These are phyloP conservation scores for Moniliophthora roreri DNA, from an alignment of 1,284 basidiomycete genomes.

Conservation along the genomic window DNA sequence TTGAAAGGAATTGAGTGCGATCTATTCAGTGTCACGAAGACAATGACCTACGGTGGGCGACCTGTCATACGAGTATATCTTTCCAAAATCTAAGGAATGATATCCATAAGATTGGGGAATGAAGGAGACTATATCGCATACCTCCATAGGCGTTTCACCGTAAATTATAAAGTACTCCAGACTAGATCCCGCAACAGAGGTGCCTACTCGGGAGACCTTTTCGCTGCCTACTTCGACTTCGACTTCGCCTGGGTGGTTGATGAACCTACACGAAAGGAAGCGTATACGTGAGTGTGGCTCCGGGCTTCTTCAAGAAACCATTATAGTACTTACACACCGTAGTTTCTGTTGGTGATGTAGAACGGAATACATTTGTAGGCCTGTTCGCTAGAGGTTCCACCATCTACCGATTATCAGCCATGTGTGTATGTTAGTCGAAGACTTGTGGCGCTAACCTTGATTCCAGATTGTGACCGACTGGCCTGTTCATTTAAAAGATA, in stretches of 20 bases:
- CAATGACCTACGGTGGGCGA: slow-evolving; percentile 50
- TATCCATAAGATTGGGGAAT: neutral
- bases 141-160: slow-evolving; percentile 61
- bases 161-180: slow-evolving; percentile 74
- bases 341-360: slow-evolving; percentile 68
- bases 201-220: slow-evolving; percentile 58
- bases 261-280: slow-evolving; percentile 40
- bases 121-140: slow-evolving; percentile 19
- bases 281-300: no score
- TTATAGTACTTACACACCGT: slow-evolving; percentile 51
- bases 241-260: slow-evolving; percentile 77
- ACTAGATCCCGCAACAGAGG: slow-evolving; percentile 62
- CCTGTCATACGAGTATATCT: slow-evolving; percentile 66
- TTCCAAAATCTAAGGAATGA: slow-evolving; percentile 58
- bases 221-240: slow-evolving; percentile 75
- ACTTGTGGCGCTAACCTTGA: slow-evolving; percentile 29
- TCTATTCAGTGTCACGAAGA: neutral
- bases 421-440: neutral
- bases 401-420: slow-evolving; percentile 34
- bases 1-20: slow-evolving; percentile 2
- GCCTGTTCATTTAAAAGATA: slow-evolving; percentile 31
- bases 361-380: slow-evolving; percentile 77
- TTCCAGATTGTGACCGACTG: slow-evolving; percentile 71
- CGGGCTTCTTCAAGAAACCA: no score
- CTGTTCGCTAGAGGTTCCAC: slow-evolving; percentile 70